phyloP scores from a whole-genome alignment of 1,139 yeast genomes.

The Pichia terricola region DNA sequence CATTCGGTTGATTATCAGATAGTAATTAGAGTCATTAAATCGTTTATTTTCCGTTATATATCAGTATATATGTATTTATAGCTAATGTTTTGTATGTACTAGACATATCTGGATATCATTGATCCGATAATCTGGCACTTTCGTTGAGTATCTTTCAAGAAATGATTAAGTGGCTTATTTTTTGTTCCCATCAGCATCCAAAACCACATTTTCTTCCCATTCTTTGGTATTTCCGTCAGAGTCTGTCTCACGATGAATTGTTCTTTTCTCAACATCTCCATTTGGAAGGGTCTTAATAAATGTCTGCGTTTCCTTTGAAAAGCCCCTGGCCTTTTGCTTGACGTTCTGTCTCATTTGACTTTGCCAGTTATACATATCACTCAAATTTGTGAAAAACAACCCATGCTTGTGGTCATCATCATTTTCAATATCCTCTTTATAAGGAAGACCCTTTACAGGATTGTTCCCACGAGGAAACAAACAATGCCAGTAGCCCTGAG shows the following conservation, averaged over 20 bases:
- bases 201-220: neutral
- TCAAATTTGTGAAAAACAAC: constrained; percentile 50
- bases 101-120: no score
- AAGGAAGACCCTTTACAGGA: constrained; percentile 11
- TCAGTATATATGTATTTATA: no score
- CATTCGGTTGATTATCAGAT: constrained; percentile 8
- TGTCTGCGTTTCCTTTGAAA: constrained; percentile 7
- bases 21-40: no score
- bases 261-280: constrained; percentile 46
- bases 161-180: no score
- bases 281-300: constrained; percentile 23
- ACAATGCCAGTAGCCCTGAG: constrained; percentile 79
- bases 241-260: constrained; percentile 44
- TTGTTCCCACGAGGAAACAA: constrained; percentile 47
- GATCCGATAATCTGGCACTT: no score
- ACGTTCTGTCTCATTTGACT: constrained; percentile 36
- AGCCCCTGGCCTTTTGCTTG: constrained; percentile 23
- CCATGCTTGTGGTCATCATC: constrained; percentile 32
- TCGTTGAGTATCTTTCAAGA: no score
- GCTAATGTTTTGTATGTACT: no score
- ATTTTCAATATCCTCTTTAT: constrained; percentile 36
- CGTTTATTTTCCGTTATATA: no score
- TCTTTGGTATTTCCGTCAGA: constrained; percentile 42
- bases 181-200: neutral
- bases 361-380: constrained; percentile 62